These are phyloP conservation scores for Gymnopilus junonius DNA, from an alignment of 768 basidiomycete genomes.

Conservation along the genomic window DNA sequence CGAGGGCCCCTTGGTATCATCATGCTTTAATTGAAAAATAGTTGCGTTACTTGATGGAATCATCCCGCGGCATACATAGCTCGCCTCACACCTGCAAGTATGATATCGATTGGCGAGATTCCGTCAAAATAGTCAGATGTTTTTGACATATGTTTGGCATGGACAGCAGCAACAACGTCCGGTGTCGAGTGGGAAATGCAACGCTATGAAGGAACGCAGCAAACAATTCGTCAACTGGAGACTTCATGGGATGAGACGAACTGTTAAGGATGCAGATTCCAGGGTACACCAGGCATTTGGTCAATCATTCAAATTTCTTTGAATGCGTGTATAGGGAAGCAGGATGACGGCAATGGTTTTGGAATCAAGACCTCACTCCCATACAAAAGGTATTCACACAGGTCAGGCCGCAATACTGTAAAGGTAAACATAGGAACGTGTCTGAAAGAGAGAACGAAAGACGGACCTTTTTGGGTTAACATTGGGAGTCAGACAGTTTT, in stretches of 20 bases:
- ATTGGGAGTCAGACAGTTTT: slow-evolving; percentile 19
- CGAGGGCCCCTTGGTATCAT: slow-evolving; percentile 10
- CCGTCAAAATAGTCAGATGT: background rate
- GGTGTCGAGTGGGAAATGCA: slow-evolving; percentile 5
- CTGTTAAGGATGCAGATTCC: background rate
- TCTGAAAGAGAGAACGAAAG: slow-evolving; percentile 6
- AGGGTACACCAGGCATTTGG: background rate
- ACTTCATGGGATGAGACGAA: slow-evolving; percentile 7
- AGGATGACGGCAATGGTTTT: background rate
- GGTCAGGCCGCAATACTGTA: background rate
- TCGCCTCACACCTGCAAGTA: background rate
- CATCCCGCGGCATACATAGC: slow-evolving; percentile 12
- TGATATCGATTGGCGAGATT: background rate
- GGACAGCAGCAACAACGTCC: slow-evolving; percentile 2
- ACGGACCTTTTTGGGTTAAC: slow-evolving; percentile 16
- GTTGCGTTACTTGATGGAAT: background rate
- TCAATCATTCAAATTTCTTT: background rate
- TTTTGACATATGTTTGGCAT: background rate
- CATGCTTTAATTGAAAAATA: slow-evolving; percentile 6
- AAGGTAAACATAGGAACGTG: slow-evolving; percentile 6
- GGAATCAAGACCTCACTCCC: slow-evolving; percentile 1
- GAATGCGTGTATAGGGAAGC: slow-evolving; percentile 9
- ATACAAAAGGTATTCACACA: slow-evolving; percentile 1
- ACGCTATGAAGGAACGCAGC: background rate
- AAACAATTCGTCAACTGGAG: background rate